Evolutionary conservation across 345 rosid species (phyloP), one percentile per base, ranked within the genome.

Genomic region (Arabis alpina): DNA sequence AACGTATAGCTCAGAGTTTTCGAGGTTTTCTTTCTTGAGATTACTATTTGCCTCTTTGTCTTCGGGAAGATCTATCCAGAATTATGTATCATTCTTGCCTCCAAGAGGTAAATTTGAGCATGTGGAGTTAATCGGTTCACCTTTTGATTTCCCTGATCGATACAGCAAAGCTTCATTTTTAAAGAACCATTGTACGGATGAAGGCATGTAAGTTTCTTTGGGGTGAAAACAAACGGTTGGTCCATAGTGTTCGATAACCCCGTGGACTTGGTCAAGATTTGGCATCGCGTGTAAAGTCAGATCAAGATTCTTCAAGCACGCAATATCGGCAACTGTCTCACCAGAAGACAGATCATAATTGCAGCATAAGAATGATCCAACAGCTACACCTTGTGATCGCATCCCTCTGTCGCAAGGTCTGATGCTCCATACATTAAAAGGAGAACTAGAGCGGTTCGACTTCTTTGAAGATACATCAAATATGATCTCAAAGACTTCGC

Each of bases 221-320:
- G 98, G 97, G 73, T 93, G 98, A 80, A 93, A 93, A 85, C 76
- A 93, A 27, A 93, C 89, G 0, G 87, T 86, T 32, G 97, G 93
- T 28, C 98, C 97, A 5, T 86, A 93, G 43, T 90, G 90, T 55
- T 79, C 16, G 49, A 93, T 88, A 28, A 90, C 70, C 0, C 89
- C 82, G 2, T 88, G 90, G 51, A 90, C 60, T 73, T 93, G 98
- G 61, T 88, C 77, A n/a, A 90, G 80, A 77, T 76, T 86, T 10
- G 98, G 98, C 97, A 93, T 88, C 0, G 92, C 93, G 14, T 75
- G 79, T 50, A 87, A 71, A 3, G 83, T 27, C 2, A 15, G 11
- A 61, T 87, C 85, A 12, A 84, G 81, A 81, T 93, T 93, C 86
- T 86, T 93, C 75, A 93, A 79, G 80, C 98, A 93, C 0, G 87